Percentiles rank a stretch among this genome's conserved stretches.
Evolutionary conservation across 768 basidiomycete species (phyloP).

Genomic region (Lentinula sp.): DNA sequence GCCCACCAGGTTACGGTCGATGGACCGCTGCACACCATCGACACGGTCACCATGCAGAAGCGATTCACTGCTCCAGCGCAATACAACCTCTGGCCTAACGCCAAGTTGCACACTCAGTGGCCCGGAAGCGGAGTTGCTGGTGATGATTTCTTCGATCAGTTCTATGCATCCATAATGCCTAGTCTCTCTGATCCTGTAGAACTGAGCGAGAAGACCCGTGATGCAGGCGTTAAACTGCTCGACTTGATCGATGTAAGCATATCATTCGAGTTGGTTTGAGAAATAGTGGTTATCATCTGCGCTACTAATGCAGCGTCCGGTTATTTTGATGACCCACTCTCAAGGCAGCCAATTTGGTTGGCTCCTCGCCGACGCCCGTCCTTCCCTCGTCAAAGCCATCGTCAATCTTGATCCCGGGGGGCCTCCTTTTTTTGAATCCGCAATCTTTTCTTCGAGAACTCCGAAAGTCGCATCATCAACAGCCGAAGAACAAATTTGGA

Average conservation of each 20-base stretch:
- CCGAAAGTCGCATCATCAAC: background rate
- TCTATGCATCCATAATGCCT: conserved; percentile 38
- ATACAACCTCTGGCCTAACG: conserved; percentile 39
- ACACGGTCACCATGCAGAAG: conserved; percentile 27
- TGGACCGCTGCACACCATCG: conserved; percentile 24
- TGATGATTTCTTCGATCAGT: conserved; percentile 35
- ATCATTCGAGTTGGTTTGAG: background rate
- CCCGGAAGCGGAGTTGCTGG: conserved; percentile 43
- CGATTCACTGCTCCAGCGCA: conserved; percentile 35
- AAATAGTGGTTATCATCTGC: background rate
- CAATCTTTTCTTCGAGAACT: conserved; percentile 26
- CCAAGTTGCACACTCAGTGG: conserved; percentile 44
- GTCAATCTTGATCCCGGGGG: conserved; percentile 44
- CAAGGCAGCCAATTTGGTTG: conserved; percentile 45
- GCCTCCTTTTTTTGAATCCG: conserved; percentile 38
- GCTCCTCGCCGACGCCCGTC: conserved; percentile 41
- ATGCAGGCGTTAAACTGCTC: conserved; percentile 34
- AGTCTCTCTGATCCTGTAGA: conserved; percentile 28
- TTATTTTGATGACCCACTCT: conserved; percentile 43
- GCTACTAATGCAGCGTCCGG: conserved; percentile 25
- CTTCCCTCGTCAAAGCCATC: conserved; percentile 37
- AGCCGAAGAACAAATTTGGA: background rate
- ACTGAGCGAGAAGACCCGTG: conserved; percentile 29
- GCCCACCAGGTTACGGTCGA: conserved; percentile 33
- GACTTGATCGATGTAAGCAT: conserved; percentile 41